Base-by-base conservation (phyloP, 208 protist genomes). In the Trypanosoma scelopori region DNA sequence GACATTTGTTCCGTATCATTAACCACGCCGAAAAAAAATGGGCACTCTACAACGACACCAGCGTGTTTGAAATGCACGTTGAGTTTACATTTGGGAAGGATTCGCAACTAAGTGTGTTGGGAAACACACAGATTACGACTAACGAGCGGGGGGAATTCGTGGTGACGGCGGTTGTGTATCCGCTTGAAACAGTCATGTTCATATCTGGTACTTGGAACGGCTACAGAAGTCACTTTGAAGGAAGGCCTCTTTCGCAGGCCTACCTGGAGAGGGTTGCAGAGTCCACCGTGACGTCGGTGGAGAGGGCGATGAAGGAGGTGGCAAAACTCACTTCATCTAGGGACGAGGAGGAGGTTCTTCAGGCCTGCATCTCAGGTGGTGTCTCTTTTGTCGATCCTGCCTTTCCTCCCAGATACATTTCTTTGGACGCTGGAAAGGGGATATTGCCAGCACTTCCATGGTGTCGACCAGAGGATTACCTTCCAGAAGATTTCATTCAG, bases 11-110 rank as follows among this genome's bases (percentile, higher is more conserved):
- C 69, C 77, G 82, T 48, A 72, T 93, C 51, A 67, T 84, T 6
- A 69, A 76, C 41, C 32, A 52, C 12, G 71, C 82, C 43, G 72
- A 79, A 20, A 60, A 76, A 20, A 84, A 69, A 50, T 91, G 84
- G 84, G 82, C 80, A 70, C 84, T 88, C 50, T 91, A 90, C 72
- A 94, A 94, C 48, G 88, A 94, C 70, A 94, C 88, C 22, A 78
- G 76, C 56, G 71, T 80, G 48, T 91, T 78, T 56, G 52, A 90
- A 51, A 89, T 94, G 78, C 42, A 43, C 43, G 81, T 91, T 45
- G 68, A 56, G 20, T 75, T 76, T 23, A 51, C 57, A 22, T 93
- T 91, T 64, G 68, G 63, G 30, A 48, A 28, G 25, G 55, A 65
- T 23, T 72, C 55, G 27, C 59, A 69, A 25, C 56, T 75, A 48